These are phyloP conservation scores for Gossypium lobatum DNA, from an alignment of 441 rosid genomes.

Conservation along the genomic window DNA sequence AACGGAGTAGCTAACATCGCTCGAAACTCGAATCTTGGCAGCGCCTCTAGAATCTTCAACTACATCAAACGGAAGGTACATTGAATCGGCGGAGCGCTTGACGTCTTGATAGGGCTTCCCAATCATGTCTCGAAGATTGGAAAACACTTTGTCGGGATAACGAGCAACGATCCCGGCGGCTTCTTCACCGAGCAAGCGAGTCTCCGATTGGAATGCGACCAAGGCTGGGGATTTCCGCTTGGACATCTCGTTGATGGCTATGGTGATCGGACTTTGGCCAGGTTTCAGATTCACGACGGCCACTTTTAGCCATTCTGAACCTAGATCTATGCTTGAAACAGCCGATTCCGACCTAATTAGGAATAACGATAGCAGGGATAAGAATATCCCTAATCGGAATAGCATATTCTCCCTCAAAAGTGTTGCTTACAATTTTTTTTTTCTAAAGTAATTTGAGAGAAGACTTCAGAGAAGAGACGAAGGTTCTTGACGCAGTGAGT, in stretches of 20 bases:
- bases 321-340: conserved; percentile 89
- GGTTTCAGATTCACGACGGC: conserved; percentile 84
- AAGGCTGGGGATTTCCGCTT: conserved; percentile 87
- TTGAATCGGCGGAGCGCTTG: conserved; percentile 48
- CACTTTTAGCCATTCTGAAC: conserved; percentile 92
- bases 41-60: conserved; percentile 81
- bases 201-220: conserved; percentile 75
- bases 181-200: conserved; percentile 83
- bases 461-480: neutral
- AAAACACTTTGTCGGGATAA: conserved; percentile 69
- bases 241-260: conserved; percentile 97
- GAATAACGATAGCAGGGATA: conserved; percentile 30
- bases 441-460: neutral
- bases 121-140: conserved; percentile 76
- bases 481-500: neutral
- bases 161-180: conserved; percentile 90
- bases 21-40: conserved; percentile 54
- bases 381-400: conserved; percentile 33
- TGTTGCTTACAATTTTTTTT: conserved; percentile 14
- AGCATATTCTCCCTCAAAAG: conserved; percentile 30
- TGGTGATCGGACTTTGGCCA: conserved; percentile 82
- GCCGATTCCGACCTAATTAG: conserved; percentile 57
- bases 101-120: conserved; percentile 79
- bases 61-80: conserved; percentile 62
- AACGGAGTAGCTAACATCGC: conserved; percentile 43